Evolutionary conservation across 2,329 filamentous ascomycete genomes (phyloP), one percentile per base, ranked within the genome.

Genomic region (Dothistroma pini): DNA sequence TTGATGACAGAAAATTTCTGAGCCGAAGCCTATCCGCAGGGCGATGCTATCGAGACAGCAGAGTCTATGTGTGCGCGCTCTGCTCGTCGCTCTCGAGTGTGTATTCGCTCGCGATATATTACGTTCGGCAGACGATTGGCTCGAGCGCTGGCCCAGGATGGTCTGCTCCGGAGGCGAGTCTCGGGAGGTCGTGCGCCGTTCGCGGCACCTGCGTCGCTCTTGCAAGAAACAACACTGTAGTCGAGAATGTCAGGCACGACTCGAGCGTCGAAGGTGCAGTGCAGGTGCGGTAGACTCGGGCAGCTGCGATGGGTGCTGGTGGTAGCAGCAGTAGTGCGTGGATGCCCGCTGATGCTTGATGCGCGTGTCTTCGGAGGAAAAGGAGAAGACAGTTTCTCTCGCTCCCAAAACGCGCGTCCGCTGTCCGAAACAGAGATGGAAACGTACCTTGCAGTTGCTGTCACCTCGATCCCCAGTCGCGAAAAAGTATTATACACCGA

Each of bases 111-210:
- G 60, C 56, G 54, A 54, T 56, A 50, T 53, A 50, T 50, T 60
- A 10, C 1, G 29, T 32, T 4, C 31, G 64, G 64, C 57, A 62
- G 55, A 59, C 64, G 59, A 62, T 58, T 67, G 61, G 64, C 52
- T 53, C 51, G 51, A 53, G 51, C 51, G 25, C 51, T 35, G 41
- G 41, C 25, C 31, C 25, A 35, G 60, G 60, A 58, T 64, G 63
- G 66, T 68, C 65, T 70, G 67, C 25, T 69, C 66, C 66, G 61
- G 51, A 21, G 60, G 58, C 62, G 62, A 63, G 57, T 41, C 54
- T 55, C 65, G 65, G 64, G 68, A 66, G 68, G 66, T 69, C 67
- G 66, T 69, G 66, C 68, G 64, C 68, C 63, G 38, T 21, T 32
- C 52, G 56, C n/a, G 41, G 41, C 41, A 44, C 41, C 41, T 19